phyloP scores from a whole-genome alignment of 257 asterid species.

The Solanum medicagineum region DNA sequence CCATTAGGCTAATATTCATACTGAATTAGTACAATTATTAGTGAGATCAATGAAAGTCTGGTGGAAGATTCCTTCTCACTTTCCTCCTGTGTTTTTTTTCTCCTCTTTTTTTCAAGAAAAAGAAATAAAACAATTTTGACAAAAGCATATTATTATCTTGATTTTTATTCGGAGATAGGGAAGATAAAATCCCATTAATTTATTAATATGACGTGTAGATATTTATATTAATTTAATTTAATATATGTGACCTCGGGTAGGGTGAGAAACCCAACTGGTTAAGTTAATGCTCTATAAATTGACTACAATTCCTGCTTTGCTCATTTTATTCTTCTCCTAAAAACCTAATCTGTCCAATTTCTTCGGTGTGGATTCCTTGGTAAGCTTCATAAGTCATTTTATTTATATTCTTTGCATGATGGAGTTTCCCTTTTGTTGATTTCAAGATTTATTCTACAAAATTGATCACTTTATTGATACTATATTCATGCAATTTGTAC shows the following conservation, averaged over 20 bases:
- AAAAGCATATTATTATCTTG: not conserved
- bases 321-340: not conserved
- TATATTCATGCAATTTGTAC: not conserved
- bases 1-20: not conserved
- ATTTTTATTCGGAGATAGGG: not conserved
- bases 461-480: not conserved
- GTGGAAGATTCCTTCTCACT: not conserved
- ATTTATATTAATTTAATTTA: not conserved
- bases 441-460: not conserved
- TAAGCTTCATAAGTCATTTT: not conserved
- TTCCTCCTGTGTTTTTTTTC: not conserved
- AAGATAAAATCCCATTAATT: not conserved
- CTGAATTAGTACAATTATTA: not conserved
- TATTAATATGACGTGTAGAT: not conserved
- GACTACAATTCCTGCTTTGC: not conserved
- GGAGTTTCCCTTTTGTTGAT: not conserved
- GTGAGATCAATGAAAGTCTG: not conserved
- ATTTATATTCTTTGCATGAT: not conserved
- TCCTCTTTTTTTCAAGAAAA: not conserved
- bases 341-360: not conserved
- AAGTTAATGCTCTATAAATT: not conserved
- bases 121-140: not conserved
- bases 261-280: not conserved
- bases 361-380: not conserved
- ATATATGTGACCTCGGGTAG: not conserved